Percentiles rank a stretch among this genome's conserved stretches.
These are phyloP conservation scores for Amanita pseudoporphyria DNA, from an alignment of 768 basidiomycete species.

Conservation along the genomic window DNA sequence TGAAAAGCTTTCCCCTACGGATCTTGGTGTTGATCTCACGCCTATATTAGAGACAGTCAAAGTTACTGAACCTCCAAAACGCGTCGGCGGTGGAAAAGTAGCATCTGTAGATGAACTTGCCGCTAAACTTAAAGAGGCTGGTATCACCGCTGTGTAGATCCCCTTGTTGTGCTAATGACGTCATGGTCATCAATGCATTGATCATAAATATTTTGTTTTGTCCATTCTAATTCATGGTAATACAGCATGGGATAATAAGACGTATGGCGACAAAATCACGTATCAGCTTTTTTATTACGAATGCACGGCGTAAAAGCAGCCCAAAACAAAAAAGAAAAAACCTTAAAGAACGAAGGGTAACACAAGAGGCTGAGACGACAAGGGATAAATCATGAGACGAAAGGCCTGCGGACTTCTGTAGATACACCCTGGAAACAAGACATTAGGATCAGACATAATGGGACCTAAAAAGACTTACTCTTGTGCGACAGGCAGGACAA, in stretches of 20 bases:
- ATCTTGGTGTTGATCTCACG: conserved; percentile 76
- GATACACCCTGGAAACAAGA: conserved; percentile 21
- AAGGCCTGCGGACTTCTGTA: conserved; percentile 11
- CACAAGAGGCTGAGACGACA: neutral
- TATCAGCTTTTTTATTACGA: conserved; percentile 1
- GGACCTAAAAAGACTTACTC: conserved; percentile 30
- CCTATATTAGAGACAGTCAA: conserved; percentile 81
- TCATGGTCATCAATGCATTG: neutral
- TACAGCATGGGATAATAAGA: neutral
- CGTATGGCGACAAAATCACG: no score
- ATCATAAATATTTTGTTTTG: neutral
- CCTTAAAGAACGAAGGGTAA: neutral
- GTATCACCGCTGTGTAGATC: conserved; percentile 33
- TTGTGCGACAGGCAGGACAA: conserved; percentile 84
- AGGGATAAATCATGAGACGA: neutral
- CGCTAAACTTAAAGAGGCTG: conserved; percentile 82
- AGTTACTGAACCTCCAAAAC: conserved; percentile 82
- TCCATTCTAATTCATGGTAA: conserved; percentile 1
- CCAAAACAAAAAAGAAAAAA: neutral
- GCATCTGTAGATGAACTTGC: conserved; percentile 84
- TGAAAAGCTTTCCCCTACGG: conserved; percentile 69
- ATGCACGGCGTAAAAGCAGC: neutral
- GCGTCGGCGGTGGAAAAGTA: conserved; percentile 91
- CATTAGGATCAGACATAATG: neutral
- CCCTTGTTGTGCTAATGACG: conserved; percentile 1